Conservation (phyloP, 495 filamentous ascomycete genomes). For the Parmelia sp. region DNA sequence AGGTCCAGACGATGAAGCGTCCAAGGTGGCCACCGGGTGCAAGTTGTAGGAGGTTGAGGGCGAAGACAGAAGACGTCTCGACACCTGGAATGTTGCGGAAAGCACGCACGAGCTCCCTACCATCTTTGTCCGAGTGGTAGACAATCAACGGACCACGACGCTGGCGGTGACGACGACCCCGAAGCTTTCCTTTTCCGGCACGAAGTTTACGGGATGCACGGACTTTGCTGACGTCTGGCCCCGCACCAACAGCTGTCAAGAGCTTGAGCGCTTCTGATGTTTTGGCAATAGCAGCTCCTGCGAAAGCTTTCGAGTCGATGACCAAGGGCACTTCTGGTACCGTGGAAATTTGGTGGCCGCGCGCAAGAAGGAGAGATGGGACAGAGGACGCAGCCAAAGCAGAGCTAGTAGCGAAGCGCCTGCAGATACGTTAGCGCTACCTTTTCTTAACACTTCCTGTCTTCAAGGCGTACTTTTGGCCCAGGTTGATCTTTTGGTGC, state of each 20-base stretch:
- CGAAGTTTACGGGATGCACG: conserved; percentile 88
- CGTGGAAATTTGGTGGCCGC: conserved; percentile 87
- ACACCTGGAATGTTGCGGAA: conserved; percentile 99
- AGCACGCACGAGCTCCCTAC: conserved; percentile 80
- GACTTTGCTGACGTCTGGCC: conserved; percentile 86
- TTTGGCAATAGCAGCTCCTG: conserved; percentile 69
- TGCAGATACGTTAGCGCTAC: conserved; percentile 30
- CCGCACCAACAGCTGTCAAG: conserved; percentile 82
- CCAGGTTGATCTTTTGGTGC: conserved; percentile 99
- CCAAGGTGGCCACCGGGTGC: conserved; percentile 97
- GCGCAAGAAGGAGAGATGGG: conserved; percentile 88
- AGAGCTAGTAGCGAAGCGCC: conserved; percentile 95
- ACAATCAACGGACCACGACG: conserved; percentile 94
- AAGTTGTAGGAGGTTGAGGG: conserved; percentile 97
- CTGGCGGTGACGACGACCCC: conserved; percentile 90
- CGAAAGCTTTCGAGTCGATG: conserved; percentile 80
- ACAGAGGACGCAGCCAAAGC: conserved; percentile 94
- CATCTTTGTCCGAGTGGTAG: conserved; percentile 88
- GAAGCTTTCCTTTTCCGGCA: conserved; percentile 95
- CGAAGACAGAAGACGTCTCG: conserved; percentile 90
- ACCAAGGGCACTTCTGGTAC: conserved; percentile 97
- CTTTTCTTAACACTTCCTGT: background rate
- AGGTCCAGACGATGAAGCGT: conserved; percentile 98
- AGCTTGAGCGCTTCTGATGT: conserved; percentile 82
- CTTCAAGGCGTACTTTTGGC: conserved; percentile 67